phyloP scores from a whole-genome alignment of 768 basidiomycete species.

The Phlebiopsis gigantea region DNA sequence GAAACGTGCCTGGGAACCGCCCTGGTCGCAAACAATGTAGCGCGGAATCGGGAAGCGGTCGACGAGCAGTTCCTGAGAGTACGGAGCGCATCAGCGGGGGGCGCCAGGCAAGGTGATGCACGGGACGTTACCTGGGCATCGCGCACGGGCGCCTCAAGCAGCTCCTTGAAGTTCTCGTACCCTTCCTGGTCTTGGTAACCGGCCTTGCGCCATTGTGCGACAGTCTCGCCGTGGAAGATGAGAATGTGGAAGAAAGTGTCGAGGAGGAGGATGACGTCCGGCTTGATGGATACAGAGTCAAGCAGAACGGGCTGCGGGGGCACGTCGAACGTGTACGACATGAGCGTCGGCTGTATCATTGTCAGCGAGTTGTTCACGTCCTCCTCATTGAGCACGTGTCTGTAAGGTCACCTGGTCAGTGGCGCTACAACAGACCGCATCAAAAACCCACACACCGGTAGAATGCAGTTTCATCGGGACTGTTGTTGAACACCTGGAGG shows the following conservation, averaged over 20 bases:
- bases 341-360: slow-evolving; percentile 99
- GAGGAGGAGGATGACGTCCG: slow-evolving; percentile 91
- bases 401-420: slow-evolving; percentile 24
- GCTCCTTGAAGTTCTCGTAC: slow-evolving; percentile 96
- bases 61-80: slow-evolving; percentile 77
- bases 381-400: slow-evolving; percentile 92
- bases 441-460: slow-evolving; percentile 60
- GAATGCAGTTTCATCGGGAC: slow-evolving; percentile 98
- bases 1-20: slow-evolving; percentile 98
- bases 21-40: slow-evolving; percentile 97
- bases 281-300: slow-evolving; percentile 96
- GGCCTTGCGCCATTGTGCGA: slow-evolving; percentile 97
- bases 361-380: slow-evolving; percentile 99
- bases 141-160: slow-evolving; percentile 77
- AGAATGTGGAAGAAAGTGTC: slow-evolving; percentile 99
- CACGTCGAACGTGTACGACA: slow-evolving; percentile 95
- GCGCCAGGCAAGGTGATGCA: not conserved
- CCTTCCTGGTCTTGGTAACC: slow-evolving; percentile 99
- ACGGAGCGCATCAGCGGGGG: not conserved
- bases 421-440: not conserved
- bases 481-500: slow-evolving; percentile 99
- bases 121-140: slow-evolving; percentile 77
- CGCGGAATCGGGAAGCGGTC: slow-evolving; percentile 97
- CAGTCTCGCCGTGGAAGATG: slow-evolving; percentile 97
- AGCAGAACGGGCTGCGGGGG: slow-evolving; percentile 91